Percentiles rank a stretch among this genome's conserved stretches.
phyloP scores from a whole-genome alignment of 2,329 filamentous ascomycete species.

The Sclerotinia subarctica region DNA sequence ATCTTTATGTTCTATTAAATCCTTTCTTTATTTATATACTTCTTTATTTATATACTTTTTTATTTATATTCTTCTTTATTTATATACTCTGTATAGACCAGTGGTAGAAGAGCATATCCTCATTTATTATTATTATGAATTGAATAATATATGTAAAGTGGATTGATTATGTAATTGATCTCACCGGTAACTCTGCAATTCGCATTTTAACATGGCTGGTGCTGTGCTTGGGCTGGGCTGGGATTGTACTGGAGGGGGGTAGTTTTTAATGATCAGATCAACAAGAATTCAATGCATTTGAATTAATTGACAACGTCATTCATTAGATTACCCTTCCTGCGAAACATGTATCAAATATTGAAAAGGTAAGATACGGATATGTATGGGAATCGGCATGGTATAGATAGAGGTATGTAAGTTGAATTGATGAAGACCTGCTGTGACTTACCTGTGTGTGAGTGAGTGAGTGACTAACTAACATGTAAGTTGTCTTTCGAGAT shows the following conservation, averaged over 20 bases:
- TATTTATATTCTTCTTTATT: too few relatives aligned
- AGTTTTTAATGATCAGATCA: constrained; percentile 19
- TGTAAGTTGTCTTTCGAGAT: background rate
- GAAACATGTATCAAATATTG: background rate
- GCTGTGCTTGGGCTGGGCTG: background rate
- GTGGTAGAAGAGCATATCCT: too few relatives aligned
- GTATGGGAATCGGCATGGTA: background rate
- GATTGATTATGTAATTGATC: background rate
- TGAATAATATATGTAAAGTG: background rate
- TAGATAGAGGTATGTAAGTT: background rate
- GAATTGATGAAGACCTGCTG: too few relatives aligned
- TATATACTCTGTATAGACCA: background rate
- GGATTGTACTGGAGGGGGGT: too few relatives aligned
- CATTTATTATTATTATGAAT: too few relatives aligned
- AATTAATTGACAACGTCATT: constrained; percentile 12
- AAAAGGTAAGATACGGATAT: too few relatives aligned
- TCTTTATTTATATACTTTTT: too few relatives aligned
- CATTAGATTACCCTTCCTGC: background rate
- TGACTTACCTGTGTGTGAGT: too few relatives aligned
- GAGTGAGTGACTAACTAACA: too few relatives aligned
- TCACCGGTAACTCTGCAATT: background rate
- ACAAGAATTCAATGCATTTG: constrained; percentile 17
- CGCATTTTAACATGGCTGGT: background rate
- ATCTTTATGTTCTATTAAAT: too few relatives aligned
- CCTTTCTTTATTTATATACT: too few relatives aligned